Percentiles rank a stretch among this genome's conserved stretches.
phyloP scores from a whole-genome alignment of 1,284 basidiomycete genomes.

The Apiotrichum montevideense region DNA sequence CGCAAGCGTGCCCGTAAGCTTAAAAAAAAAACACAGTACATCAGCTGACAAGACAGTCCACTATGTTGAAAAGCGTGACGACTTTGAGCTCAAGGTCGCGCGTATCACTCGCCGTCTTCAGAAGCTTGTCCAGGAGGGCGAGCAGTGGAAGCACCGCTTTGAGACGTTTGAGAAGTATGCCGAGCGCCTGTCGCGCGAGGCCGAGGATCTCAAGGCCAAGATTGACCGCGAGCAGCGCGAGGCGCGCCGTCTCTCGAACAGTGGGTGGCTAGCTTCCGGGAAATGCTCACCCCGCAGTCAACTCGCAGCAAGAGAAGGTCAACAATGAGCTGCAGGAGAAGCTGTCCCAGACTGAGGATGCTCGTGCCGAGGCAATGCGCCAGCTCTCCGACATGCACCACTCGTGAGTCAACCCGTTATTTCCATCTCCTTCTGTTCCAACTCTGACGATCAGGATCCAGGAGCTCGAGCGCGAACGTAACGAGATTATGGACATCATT shows the following conservation, averaged over 20 bases:
- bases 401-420: conserved; percentile 5
- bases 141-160: conserved; percentile 50
- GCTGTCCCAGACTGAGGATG: conserved; percentile 39
- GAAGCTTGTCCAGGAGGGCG: conserved; percentile 48
- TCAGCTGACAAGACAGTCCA: conserved; percentile 48
- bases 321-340: conserved; percentile 37
- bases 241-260: conserved; percentile 39
- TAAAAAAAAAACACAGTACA: too few relatives aligned
- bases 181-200: conserved; percentile 46
- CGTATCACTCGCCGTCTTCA: conserved; percentile 44
- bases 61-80: conserved; percentile 86
- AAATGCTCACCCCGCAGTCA: conserved; percentile 2
- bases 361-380: conserved; percentile 42
- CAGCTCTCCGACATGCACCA: conserved; percentile 46
- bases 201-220: conserved; percentile 46
- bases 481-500: conserved; percentile 43
- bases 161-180: conserved; percentile 50
- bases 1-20: conserved; percentile 47
- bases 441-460: conserved; percentile 21
- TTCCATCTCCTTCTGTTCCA: too few relatives aligned
- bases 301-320: conserved; percentile 30
- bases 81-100: conserved; percentile 69
- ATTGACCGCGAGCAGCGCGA: conserved; percentile 49
- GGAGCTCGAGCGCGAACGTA: conserved; percentile 43
- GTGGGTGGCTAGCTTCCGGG: too few relatives aligned